These are phyloP conservation scores for Lichtheimia ornata DNA, from an alignment of 371 early-diverging fungal species.

Conservation along the genomic window DNA sequence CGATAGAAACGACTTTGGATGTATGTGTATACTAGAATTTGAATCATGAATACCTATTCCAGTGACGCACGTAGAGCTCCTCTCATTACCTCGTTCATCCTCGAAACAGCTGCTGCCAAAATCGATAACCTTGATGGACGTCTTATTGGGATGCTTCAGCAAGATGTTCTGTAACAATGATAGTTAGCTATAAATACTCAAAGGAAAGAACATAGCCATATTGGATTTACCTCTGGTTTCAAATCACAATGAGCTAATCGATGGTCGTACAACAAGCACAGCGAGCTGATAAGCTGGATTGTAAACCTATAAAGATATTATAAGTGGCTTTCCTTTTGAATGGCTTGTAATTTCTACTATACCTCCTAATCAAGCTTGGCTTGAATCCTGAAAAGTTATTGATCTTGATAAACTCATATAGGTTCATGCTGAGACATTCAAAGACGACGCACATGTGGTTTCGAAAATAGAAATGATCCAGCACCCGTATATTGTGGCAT, in stretches of 20 bases:
- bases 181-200: too few species aligned
- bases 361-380: constrained; percentile 77
- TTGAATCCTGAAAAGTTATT: constrained; percentile 88
- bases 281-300: constrained; percentile 85
- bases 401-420: constrained; percentile 93
- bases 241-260: constrained; percentile 97
- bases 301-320: constrained; percentile 82
- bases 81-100: constrained; percentile 58
- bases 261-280: constrained; percentile 77
- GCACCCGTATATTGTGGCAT: constrained; percentile 78
- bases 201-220: background rate
- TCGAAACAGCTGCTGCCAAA: constrained; percentile 95
- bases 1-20: constrained; percentile 98
- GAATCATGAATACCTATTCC: background rate
- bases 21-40: constrained; percentile 74
- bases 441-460: constrained; percentile 94
- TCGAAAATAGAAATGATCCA: constrained; percentile 87
- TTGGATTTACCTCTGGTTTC: constrained; percentile 84
- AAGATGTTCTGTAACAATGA: constrained; percentile 55
- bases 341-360: constrained; percentile 1
- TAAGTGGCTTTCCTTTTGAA: constrained; percentile 32
- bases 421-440: constrained; percentile 91
- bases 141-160: constrained; percentile 63
- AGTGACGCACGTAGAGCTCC: background rate
- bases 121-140: constrained; percentile 96